Conservation (phyloP, 495 filamentous ascomycete species). For the Tuber umbilicatum region DNA sequence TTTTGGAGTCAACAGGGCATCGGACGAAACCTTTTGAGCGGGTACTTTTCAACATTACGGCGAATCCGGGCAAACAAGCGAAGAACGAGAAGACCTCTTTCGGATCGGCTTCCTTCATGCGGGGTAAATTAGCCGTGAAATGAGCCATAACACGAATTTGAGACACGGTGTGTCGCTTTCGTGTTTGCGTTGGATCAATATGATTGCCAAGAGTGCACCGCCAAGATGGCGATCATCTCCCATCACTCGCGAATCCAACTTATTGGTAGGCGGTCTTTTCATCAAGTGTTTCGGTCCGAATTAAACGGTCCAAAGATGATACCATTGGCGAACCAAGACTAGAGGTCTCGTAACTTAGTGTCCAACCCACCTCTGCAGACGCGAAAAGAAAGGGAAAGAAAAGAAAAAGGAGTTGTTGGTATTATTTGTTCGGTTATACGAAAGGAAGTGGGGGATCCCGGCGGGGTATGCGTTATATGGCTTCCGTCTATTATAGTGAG, state of each 20-base stretch:
- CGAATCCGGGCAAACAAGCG: not conserved
- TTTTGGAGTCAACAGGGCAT: too few species aligned
- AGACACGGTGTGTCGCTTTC: not conserved
- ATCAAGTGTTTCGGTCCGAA: not conserved
- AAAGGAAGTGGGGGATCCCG: too few species aligned
- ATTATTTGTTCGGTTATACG: not conserved
- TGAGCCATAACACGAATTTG: not conserved
- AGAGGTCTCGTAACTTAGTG: too few species aligned
- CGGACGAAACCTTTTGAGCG: too few species aligned
- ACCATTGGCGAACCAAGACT: not conserved
- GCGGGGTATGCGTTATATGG: too few species aligned
- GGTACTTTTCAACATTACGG: too few species aligned
- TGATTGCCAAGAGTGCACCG: not conserved
- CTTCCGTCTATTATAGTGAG: too few species aligned
- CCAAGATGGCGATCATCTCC: not conserved
- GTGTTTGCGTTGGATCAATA: not conserved
- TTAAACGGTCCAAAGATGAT: not conserved
- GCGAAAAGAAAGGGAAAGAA: not conserved
- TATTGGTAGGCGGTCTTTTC: not conserved
- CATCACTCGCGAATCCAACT: not conserved
- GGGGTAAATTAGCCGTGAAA: not conserved
- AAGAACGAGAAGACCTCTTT: not conserved
- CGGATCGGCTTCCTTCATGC: not conserved
- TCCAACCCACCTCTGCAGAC: not conserved
- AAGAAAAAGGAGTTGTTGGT: not conserved